phyloP scores from a whole-genome alignment of 441 rosid species.

The Biscutella auriculata region DNA sequence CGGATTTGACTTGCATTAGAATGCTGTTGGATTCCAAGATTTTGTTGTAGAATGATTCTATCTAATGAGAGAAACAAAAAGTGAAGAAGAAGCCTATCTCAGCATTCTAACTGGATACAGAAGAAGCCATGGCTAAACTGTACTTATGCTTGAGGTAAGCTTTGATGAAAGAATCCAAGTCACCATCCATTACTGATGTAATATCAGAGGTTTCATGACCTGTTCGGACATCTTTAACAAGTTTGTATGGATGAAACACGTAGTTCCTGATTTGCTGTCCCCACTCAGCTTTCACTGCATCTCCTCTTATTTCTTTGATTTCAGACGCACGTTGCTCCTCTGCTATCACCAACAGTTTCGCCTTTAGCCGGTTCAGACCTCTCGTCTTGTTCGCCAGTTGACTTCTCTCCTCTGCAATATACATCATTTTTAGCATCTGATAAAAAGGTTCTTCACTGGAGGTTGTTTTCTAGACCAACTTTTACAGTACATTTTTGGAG shows the following conservation, averaged over 20 bases:
- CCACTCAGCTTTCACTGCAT: constrained; percentile 93
- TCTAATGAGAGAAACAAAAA: neutral
- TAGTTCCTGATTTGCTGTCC: constrained; percentile 90
- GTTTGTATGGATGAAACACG: constrained; percentile 93
- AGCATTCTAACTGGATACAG: constrained; percentile 15
- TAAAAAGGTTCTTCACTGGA: too few relatives aligned
- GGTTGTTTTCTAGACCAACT: too few relatives aligned
- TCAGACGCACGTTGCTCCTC: constrained; percentile 86
- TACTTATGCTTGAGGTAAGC: constrained; percentile 79
- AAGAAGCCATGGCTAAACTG: constrained; percentile 31
- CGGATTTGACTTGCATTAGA: neutral
- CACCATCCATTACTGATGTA: constrained; percentile 88
- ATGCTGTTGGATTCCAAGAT: neutral
- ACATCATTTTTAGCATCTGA: too few relatives aligned
- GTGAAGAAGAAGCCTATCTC: neutral
- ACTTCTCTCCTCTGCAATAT: constrained; percentile 77
- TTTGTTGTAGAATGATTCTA: neutral
- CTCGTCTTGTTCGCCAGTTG: constrained; percentile 80
- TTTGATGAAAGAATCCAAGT: constrained; percentile 73
- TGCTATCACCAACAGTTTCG: constrained; percentile 75
- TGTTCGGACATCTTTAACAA: constrained; percentile 80
- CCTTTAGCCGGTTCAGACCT: constrained; percentile 70
- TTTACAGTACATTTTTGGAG: neutral
- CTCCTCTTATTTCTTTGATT: constrained; percentile 88
- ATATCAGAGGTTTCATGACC: constrained; percentile 71